A percentile compares a stretch with the other conserved stretches of the same genome.
Conservation (phyloP, 441 rosid genomes). For the Euphorbia neoarborescens region DNA sequence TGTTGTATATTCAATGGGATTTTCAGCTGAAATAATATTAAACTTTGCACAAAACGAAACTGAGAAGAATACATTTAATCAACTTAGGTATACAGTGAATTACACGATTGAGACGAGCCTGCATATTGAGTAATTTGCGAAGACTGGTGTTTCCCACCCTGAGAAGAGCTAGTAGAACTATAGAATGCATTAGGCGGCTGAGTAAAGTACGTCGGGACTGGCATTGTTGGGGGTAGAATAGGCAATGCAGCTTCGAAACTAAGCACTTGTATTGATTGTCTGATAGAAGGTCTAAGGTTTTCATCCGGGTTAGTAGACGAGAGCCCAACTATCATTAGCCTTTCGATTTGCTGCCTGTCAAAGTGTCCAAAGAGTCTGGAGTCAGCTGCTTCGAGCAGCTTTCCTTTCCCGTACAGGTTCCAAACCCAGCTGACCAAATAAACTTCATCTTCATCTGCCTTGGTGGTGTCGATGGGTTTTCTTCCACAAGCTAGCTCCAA, state of each 20-base stretch:
- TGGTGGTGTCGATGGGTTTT: background rate
- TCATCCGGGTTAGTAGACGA: background rate
- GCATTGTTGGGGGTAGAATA: too few relatives aligned
- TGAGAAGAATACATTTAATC: too few relatives aligned
- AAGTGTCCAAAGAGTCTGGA: slow-evolving; percentile 17
- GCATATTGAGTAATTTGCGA: too few relatives aligned
- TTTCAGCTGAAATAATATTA: too few relatives aligned
- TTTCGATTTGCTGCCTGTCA: background rate
- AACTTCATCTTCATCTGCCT: background rate
- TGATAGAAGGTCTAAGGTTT: background rate
- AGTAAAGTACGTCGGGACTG: too few relatives aligned
- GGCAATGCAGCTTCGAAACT: background rate
- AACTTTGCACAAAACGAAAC: too few relatives aligned
- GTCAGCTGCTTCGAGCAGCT: slow-evolving; percentile 26
- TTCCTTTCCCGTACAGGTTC: slow-evolving; percentile 31
- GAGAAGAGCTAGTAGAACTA: too few relatives aligned
- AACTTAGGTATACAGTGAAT: too few relatives aligned
- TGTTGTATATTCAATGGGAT: too few relatives aligned
- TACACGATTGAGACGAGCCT: too few relatives aligned
- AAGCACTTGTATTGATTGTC: background rate
- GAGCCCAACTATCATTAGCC: background rate
- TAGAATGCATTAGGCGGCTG: too few relatives aligned
- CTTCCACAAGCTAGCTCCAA: background rate
- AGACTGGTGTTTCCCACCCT: too few relatives aligned
- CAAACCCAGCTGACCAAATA: slow-evolving; percentile 36